Percentiles rank a stretch among this genome's conserved stretches.
Evolutionary conservation across 2,329 filamentous ascomycete genomes (phyloP).

Genomic region (Beauveria asiatica): DNA sequence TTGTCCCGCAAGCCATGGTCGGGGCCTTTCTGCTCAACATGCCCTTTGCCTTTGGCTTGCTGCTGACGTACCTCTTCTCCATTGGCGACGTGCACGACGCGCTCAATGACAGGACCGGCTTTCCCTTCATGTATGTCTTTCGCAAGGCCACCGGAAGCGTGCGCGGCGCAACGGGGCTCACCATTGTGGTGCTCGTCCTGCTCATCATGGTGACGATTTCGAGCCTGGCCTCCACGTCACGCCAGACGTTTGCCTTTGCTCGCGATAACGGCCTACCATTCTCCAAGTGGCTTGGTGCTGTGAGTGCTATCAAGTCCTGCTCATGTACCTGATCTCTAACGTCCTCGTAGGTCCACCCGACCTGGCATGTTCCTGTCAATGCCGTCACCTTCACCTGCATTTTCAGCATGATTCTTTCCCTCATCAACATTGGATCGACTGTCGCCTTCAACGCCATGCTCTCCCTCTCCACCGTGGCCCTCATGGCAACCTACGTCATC

Average conservation of each 20-base stretch:
- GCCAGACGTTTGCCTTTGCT: constrained; percentile 10
- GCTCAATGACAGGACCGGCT: neutral
- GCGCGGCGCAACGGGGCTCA: neutral
- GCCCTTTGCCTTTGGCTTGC: constrained; percentile 2
- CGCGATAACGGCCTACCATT: constrained; percentile 10
- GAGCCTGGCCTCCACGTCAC: constrained; percentile 1
- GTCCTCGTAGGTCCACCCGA: constrained; percentile 1
- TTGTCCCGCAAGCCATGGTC: constrained; percentile 12
- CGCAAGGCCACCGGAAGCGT: constrained; percentile 13
- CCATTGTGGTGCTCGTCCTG: constrained; percentile 3
- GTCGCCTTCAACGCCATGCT: constrained; percentile 16
- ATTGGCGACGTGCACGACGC: constrained; percentile 7
- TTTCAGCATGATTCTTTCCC: constrained; percentile 7
- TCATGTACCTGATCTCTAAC: neutral
- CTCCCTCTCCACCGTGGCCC: constrained; percentile 13
- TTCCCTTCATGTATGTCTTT: constrained; percentile 12
- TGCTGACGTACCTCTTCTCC: constrained; percentile 10
- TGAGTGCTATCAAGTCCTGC: neutral
- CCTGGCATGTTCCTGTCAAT: constrained; percentile 11
- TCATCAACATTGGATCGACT: constrained; percentile 14
- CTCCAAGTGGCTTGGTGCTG: constrained; percentile 11
- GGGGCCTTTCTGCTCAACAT: constrained; percentile 3
- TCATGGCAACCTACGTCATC: constrained; percentile 14
- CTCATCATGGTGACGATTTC: constrained; percentile 11
- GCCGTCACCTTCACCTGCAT: constrained; percentile 12